phyloP scores from a whole-genome alignment of 1,284 basidiomycete genomes.

The Papiliotrema fonsecae region DNA sequence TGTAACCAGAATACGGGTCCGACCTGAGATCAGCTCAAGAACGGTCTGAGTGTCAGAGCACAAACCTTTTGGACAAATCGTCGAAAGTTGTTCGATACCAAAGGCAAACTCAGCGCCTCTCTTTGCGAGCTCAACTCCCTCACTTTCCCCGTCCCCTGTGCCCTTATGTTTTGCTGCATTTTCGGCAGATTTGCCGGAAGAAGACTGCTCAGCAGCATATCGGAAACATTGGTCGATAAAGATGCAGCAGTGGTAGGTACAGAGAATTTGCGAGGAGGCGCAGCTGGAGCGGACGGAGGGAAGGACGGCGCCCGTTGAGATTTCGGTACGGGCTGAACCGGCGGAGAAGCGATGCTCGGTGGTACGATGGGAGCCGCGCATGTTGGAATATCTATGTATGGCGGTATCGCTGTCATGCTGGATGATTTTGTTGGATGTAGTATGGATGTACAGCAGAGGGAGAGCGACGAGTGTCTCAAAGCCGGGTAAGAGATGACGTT shows the following conservation, averaged over 20 bases:
- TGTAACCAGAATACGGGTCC: slow-evolving; percentile 48
- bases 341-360: neutral
- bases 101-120: slow-evolving; percentile 37
- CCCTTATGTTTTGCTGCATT: slow-evolving; percentile 13
- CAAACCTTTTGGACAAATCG: slow-evolving; percentile 44
- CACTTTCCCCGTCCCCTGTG: slow-evolving; percentile 9
- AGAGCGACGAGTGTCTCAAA: too few species aligned
- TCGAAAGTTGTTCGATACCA: slow-evolving; percentile 46
- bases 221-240: slow-evolving; percentile 39
- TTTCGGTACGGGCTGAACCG: neutral
- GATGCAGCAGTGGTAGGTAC: slow-evolving; percentile 14
- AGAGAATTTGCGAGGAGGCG: slow-evolving; percentile 14
- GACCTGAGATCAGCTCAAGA: slow-evolving; percentile 21
- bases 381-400: slow-evolving; percentile 1
- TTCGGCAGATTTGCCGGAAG: slow-evolving; percentile 42
- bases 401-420: neutral
- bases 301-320: neutral
- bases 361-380: neutral
- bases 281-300: slow-evolving; percentile 4
- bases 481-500: too few species aligned
- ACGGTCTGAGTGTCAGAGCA: neutral
- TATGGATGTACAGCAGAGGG: too few species aligned
- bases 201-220: slow-evolving; percentile 36
- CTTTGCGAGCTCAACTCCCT: slow-evolving; percentile 40
- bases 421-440: too few species aligned